phyloP scores from a whole-genome alignment of 2,329 filamentous ascomycete species.

The Teratosphaeria viscida region DNA sequence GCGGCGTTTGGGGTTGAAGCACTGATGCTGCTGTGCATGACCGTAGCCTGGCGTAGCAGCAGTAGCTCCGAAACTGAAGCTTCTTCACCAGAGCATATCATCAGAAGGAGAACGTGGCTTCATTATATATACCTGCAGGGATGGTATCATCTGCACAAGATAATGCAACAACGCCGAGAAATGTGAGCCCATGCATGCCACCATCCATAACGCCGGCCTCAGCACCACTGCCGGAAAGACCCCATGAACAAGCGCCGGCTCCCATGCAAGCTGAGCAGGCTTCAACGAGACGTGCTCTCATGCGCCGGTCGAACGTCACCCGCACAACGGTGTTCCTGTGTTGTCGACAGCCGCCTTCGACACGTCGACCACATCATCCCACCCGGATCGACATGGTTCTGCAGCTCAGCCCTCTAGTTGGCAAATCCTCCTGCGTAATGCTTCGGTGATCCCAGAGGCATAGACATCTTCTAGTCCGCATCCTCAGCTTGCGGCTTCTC shows the following conservation, averaged over 20 bases:
- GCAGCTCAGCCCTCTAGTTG: background rate
- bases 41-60: background rate
- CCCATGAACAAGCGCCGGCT: background rate
- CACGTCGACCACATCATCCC: background rate
- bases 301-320: background rate
- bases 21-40: background rate
- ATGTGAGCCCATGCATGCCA: background rate
- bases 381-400: background rate
- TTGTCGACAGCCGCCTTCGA: background rate
- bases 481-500: slow-evolving; percentile 4
- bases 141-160: background rate
- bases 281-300: background rate
- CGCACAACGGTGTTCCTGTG: background rate
- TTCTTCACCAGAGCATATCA: background rate
- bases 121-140: background rate
- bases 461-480: background rate
- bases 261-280: background rate
- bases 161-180: background rate
- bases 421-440: background rate
- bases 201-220: background rate
- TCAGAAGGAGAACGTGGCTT: background rate
- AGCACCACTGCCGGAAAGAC: background rate
- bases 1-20: slow-evolving; percentile 1
- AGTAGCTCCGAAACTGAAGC: background rate
- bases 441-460: background rate